Evolutionary conservation across 2,329 filamentous ascomycete genomes (phyloP), one percentile per base, ranked within the genome.

Genomic region (Arthrobotrys musiformis): DNA sequence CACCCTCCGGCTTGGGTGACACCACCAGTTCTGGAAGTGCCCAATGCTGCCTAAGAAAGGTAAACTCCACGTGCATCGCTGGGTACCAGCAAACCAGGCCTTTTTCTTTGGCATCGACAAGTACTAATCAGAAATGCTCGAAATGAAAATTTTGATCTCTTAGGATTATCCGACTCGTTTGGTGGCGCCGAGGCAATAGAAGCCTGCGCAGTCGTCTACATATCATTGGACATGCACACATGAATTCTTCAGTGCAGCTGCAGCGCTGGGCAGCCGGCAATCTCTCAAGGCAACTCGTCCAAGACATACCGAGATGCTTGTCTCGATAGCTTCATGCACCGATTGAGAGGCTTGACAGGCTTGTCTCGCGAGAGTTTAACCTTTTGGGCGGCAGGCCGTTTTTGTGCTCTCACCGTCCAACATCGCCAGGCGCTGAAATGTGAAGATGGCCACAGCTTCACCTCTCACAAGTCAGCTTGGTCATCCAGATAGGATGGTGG

Each of bases 11-110:
- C 15, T 19, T 28, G n/a, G 50, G 30, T 60, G 42, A 37, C 19
- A 70, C 56, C 40, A 52, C 48, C 19, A 15, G 50, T n/a, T n/a
- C n/a, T n/a, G n/a, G n/a, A 28, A 28, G 17, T 22, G 26, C 35
- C 9, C 44, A 37, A 72, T 56, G 58, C 60, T 72, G 58, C 68
- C 68, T 64, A 72, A 58, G 58, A 35, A 37, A 64, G 37, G 24
- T 50, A 62, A 60, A 52, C 30, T 46, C 56, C 67, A 63, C 44
- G 46, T 70, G 67, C 66, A 50, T 61, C 56, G 28, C 37, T 60
- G 52, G 50, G 40, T 69, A 61, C 52, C 1, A 50, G 54, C 66
- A 15, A 19, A 17, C 40, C 26, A 28, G 40, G 30, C 44, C 46
- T 19, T 37, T 63, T 44, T 35, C 58, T 35, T 37, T 52, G 35